Evolutionary conservation across 495 filamentous ascomycete species (phyloP), one percentile per base, ranked within the genome.

Genomic region (Chaetomium tenue): DNA sequence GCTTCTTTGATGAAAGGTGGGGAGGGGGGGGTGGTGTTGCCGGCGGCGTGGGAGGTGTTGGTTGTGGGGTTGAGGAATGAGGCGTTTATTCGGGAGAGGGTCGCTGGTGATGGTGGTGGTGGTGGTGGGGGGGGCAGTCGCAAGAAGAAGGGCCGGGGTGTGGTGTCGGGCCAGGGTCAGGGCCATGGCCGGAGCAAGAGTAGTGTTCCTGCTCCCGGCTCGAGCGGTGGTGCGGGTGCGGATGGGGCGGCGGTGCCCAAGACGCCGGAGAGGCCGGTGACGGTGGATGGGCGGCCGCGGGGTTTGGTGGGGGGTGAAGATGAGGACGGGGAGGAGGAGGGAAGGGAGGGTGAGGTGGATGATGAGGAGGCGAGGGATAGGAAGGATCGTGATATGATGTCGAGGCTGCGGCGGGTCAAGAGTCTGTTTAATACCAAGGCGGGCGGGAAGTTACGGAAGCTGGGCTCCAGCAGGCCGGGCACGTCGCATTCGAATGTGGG

Each of bases 351-450:
- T 18, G 67, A 42, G 15, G 80, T 79, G 54, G 79, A 77, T 37
- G 77, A 76, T 22, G 75, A 76, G 55, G 76, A 67, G 65, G 69
- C 68, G 30, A 71, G 79, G 57, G 82, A 81, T 62, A 79, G 73
- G 51, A 84, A 84, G 73, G 83, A 85, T 48, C 82, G 82, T 67
- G 80, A 79, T 65, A 71, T 84, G 58, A 85, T 83, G 81, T 78
- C 79, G 37, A 69, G 81, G 51, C 67, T 86, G 65, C 76, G 81
- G 66, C 75, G 79, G 64, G 82, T 86, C 18, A 86, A 86, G 74
- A 84, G 78, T 56, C 66, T 85, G 56, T 86, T 86, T 64, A 81
- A 85, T 64, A 78, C 78, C 13, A 86, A 84, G 72, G 72, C 70
- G 23, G 71, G 74, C 20, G 78, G 75, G 64, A 84, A 79, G 69